A percentile compares a stretch with the other conserved stretches of the same genome.
Conservation (phyloP, 164 flowering plant genomes). For the Annona squamosa region DNA sequence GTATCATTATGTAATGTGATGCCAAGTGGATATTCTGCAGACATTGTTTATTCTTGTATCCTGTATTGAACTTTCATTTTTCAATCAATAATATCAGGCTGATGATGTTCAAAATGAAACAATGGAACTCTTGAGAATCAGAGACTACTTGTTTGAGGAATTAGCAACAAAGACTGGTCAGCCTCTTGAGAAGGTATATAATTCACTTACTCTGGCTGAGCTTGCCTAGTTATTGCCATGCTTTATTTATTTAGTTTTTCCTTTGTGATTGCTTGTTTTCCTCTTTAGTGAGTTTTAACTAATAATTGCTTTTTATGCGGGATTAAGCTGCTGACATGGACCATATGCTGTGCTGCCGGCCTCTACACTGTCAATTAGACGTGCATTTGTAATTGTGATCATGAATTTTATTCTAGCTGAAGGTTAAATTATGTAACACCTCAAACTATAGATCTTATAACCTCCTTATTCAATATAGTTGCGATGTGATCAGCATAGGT, state of each 20-base stretch:
- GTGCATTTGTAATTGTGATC: no score
- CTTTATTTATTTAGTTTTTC: not conserved
- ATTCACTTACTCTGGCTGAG: not conserved
- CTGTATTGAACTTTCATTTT: not conserved
- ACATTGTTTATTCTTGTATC: not conserved
- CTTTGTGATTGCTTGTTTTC: not conserved
- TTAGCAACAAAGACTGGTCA: conserved; percentile 79
- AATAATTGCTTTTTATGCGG: not conserved
- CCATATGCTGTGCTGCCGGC: no score
- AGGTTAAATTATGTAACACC: no score
- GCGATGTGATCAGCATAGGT: no score
- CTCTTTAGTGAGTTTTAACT: not conserved
- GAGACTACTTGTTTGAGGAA: conserved; percentile 68
- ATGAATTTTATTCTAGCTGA: no score
- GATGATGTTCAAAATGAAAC: conserved; percentile 85
- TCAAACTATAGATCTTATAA: no score
- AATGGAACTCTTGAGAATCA: conserved; percentile 68
- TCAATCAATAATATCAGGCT: conserved; percentile 44
- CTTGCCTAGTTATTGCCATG: not conserved
- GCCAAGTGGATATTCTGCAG: not conserved
- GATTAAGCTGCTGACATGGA: not conserved
- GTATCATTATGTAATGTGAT: not conserved
- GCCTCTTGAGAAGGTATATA: conserved; percentile 71
- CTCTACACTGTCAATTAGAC: no score
- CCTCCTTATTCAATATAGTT: no score